phyloP scores from a whole-genome alignment of 495 filamentous ascomycete genomes.

The Filosporella fistucella region DNA sequence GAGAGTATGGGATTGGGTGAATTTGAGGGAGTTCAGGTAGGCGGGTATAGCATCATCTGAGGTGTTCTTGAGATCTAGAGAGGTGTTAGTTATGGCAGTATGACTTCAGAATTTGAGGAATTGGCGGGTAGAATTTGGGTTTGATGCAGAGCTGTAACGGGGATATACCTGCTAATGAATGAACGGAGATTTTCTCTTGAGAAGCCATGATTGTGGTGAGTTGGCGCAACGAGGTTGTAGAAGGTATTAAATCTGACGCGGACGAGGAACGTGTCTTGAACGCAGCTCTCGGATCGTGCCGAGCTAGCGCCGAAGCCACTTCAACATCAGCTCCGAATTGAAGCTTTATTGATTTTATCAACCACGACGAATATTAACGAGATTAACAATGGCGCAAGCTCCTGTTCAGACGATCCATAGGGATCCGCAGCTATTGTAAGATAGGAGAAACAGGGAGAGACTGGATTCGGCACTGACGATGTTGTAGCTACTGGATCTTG shows the following conservation, averaged over 20 bases:
- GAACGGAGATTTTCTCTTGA: conserved; percentile 57
- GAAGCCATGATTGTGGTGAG: conserved; percentile 33
- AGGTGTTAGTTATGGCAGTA: conserved; percentile 7
- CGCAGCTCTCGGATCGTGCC: conserved; percentile 16
- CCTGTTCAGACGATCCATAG: conserved; percentile 91
- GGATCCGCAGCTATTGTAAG: conserved; percentile 97
- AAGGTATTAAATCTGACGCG: not conserved
- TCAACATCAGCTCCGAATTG: conserved; percentile 8
- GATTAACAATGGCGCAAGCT: conserved; percentile 71
- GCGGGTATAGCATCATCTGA: conserved; percentile 91
- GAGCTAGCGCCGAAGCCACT: conserved; percentile 17
- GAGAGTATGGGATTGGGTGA: conserved; percentile 73
- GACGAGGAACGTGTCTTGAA: conserved; percentile 23
- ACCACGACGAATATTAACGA: not conserved
- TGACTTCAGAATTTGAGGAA: not conserved
- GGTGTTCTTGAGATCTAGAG: conserved; percentile 88
- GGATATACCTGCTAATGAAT: conserved; percentile 59
- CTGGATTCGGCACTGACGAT: conserved; percentile 3
- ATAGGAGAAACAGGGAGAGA: conserved; percentile 2
- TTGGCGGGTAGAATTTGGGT: not conserved
- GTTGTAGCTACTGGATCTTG: conserved; percentile 61
- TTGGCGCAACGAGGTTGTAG: conserved; percentile 1
- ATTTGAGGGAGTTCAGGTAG: conserved; percentile 81
- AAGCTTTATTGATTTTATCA: not conserved
- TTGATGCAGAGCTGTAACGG: not conserved